Base-by-base conservation (phyloP, 2,329 filamentous ascomycete genomes). In the Teratosphaeria nubilosa region DNA sequence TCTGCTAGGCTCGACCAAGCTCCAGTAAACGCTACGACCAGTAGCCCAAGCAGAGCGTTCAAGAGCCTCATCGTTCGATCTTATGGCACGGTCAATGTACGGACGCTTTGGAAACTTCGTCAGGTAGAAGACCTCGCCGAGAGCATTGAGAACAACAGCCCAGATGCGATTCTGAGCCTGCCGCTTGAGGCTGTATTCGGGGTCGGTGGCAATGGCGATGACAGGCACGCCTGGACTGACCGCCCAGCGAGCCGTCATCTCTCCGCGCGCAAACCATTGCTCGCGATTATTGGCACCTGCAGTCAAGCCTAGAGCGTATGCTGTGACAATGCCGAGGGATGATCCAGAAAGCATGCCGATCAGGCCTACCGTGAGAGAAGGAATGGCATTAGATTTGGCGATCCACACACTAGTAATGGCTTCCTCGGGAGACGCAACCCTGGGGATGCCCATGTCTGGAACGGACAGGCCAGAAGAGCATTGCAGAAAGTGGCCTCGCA, bases 171-270 rank as follows among this genome's bases (percentile, higher is more conserved):
- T 82, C 54, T 85, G 78, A 3, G 81, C 76, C 69, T 86, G 86
- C 31, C 91, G 85, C 65, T 85, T 86, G 27, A 80, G 72, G 54
- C 81, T 91, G 72, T 91, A 94, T 56, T 84, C 84, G 30, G 96
- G 91, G 67, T 99, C 94, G 6, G 96, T 82, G 51, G 83, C 83
- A 60, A 99, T 84, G 1, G 85, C 83, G 56, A 96, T 82, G 61
- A 99, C 94, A 0, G 94, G 94, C 2, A 97, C 91, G 48, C 94
- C 94, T 2, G 94, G 94, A 68, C 90, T 91, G 13, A 97, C 78
- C 10, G 90, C 85, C 92, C 92, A 97, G 64, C 87, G 88, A 34
- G 89, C 88, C 45, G 90, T 95, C 63, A 94, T 81, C 66, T 95
- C 87, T 3, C 91, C 91, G 48, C 84, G 83, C 41, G 80, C 78